Percentiles rank a stretch among this genome's conserved stretches.
Conservation (phyloP, 176 grass and related monocot species). For the Juncus effusus region DNA sequence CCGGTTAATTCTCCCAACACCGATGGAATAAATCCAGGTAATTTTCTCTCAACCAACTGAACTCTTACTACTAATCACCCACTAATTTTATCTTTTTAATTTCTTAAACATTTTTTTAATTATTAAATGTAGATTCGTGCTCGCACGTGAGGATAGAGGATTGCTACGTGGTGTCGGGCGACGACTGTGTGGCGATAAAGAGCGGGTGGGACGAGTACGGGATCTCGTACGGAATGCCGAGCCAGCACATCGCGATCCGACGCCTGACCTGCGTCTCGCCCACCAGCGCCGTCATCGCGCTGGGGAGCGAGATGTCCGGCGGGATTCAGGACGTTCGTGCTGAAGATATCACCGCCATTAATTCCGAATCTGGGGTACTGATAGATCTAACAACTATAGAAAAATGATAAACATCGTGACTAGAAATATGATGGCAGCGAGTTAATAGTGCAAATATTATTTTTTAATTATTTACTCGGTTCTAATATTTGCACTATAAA, state of each 20-base stretch:
- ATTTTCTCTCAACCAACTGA: not conserved
- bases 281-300: slow-evolving; percentile 75
- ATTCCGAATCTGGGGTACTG: slow-evolving; percentile 72
- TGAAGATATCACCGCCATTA: slow-evolving; percentile 70
- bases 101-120: not conserved
- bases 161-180: slow-evolving; percentile 93
- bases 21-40: slow-evolving; percentile 88
- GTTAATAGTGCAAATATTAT: no score
- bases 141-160: slow-evolving; percentile 81
- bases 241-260: slow-evolving; percentile 64
- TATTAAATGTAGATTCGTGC: slow-evolving; percentile 53
- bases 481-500: no score
- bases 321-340: slow-evolving; percentile 81
- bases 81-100: not conserved
- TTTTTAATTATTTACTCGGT: no score
- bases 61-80: no score
- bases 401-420: no score
- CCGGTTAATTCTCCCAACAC: slow-evolving; percentile 79
- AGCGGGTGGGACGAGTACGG: slow-evolving; percentile 98
- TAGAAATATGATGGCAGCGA: no score
- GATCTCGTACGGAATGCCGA: slow-evolving; percentile 74
- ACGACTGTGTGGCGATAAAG: slow-evolving; percentile 97
- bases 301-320: slow-evolving; percentile 98
- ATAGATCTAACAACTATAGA: no score
- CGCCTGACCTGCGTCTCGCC: slow-evolving; percentile 79